Evolutionary conservation across 2,329 filamentous ascomycete genomes (phyloP).

Genomic region (Onygenales sp.): DNA sequence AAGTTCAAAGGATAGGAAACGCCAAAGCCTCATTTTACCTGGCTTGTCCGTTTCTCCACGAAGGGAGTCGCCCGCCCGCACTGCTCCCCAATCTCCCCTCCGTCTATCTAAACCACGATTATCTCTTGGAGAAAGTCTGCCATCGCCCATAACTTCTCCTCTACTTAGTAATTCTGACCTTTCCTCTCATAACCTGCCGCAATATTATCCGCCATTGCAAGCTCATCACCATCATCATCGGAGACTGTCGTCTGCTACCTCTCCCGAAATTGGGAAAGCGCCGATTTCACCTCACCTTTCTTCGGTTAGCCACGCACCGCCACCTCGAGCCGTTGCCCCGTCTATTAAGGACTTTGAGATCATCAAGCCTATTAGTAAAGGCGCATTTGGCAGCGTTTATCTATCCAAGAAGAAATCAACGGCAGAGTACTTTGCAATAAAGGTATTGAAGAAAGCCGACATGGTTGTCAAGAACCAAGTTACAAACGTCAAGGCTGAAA

Average conservation of each 20-base stretch:
- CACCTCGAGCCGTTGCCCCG: slow-evolving; percentile 77
- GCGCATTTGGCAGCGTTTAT: slow-evolving; percentile 96
- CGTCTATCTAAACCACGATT: slow-evolving; percentile 74
- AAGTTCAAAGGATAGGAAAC: slow-evolving; percentile 72
- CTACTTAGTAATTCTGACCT: slow-evolving; percentile 73
- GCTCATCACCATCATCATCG: slow-evolving; percentile 60
- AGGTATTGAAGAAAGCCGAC: slow-evolving; percentile 97
- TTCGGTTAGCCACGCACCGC: slow-evolving; percentile 70
- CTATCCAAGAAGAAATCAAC: slow-evolving; percentile 98
- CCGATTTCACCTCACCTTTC: slow-evolving; percentile 75
- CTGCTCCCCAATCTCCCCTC: slow-evolving; percentile 75
- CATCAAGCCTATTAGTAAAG: slow-evolving; percentile 98
- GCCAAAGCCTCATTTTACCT: slow-evolving; percentile 76
- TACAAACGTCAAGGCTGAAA: slow-evolving; percentile 95
- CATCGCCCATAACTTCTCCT: slow-evolving; percentile 83
- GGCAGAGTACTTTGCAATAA: slow-evolving; percentile 96
- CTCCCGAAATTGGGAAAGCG: slow-evolving; percentile 58
- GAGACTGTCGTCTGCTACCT: slow-evolving; percentile 81
- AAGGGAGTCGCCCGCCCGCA: slow-evolving; percentile 78
- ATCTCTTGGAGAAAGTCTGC: slow-evolving; percentile 47
- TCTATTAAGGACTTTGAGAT: slow-evolving; percentile 99
- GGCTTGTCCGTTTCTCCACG: slow-evolving; percentile 65
- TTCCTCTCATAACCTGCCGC: slow-evolving; percentile 34
- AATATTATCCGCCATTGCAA: slow-evolving; percentile 41
- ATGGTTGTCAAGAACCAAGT: slow-evolving; percentile 99